Base-by-base conservation (phyloP, 176 grass and related monocot species). In the Juncus effusus region DNA sequence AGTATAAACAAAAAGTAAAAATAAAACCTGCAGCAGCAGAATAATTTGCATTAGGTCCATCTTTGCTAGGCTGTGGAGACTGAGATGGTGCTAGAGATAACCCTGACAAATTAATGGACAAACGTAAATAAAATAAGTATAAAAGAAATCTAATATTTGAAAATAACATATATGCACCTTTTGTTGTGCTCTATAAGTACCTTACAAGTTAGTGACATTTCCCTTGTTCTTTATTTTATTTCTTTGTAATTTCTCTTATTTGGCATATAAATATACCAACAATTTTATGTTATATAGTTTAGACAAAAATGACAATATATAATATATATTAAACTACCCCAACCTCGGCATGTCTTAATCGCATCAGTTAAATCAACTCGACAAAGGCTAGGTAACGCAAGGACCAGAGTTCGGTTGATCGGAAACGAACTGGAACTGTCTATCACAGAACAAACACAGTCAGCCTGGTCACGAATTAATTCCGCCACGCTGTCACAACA, bases 401-500 rank as follows among this genome's bases (percentile, higher is more conserved):
- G 51, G 10, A 77, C 80, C 16, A 84, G 79, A 11, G 87, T 77
- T 54, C 57, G 76, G 79, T 96, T 96, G 3, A 91, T 59, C 2
- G 85, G 87, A 8, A 78, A 37, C 38, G 61, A 8, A 60, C 36
- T 41, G 55, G 88, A 77, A 51, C 79, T 78, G 65, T 65, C 77
- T 77, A 96, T 85, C 0, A 86, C 58, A 8, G 81, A 49, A 79
- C 92, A 96, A 57, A 96, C 64, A 67, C 92, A 96, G 13, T 16
- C 54, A 6, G 92, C 82, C 41, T 91, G 58, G 69, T 88, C 79
- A 60, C 62, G 92, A 52, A 88, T 70, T 74, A 91, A 49, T 74
- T 78, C 83, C 13, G 62, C 63, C 19, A 96, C 77, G 71, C 75
- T 90, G 54, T 77, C 61, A 66, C 92, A 96, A 83, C 87, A 96